Conservation (phyloP, 768 basidiomycete species). For the Dioszegia aurantiaca region DNA sequence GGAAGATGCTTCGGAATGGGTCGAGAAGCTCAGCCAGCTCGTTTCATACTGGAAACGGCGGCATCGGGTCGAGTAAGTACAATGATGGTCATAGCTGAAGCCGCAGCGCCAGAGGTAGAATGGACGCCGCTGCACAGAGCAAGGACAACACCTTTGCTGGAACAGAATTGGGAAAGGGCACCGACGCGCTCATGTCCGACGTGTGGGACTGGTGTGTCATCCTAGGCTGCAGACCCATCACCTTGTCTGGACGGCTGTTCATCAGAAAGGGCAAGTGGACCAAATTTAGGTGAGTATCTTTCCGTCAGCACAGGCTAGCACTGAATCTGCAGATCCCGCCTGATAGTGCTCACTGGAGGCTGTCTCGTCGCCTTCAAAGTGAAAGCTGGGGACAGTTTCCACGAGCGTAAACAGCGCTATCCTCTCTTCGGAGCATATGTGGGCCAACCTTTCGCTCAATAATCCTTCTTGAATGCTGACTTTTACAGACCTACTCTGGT, state of each 20-base stretch:
- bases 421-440: constrained; percentile 52
- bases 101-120: constrained; percentile 38
- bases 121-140: constrained; percentile 34
- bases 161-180: constrained; percentile 22
- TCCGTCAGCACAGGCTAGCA: background rate
- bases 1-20: constrained; percentile 78
- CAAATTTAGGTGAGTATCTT: constrained; percentile 69
- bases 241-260: constrained; percentile 70
- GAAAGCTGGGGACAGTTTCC: constrained; percentile 60
- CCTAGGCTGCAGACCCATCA: constrained; percentile 71
- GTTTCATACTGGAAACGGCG: constrained; percentile 75
- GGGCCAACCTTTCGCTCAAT: constrained; percentile 54
- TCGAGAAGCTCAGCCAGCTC: constrained; percentile 68
- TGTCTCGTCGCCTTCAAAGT: constrained; percentile 71
- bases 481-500: constrained; percentile 78
- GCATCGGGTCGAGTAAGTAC: constrained; percentile 63
- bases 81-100: background rate
- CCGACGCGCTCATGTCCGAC: constrained; percentile 57
- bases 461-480: constrained; percentile 62
- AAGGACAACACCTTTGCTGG: constrained; percentile 28
- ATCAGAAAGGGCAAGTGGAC: constrained; percentile 66
- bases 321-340: constrained; percentile 59
- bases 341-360: constrained; percentile 72
- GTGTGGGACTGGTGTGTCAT: constrained; percentile 87
- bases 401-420: constrained; percentile 56